Percentiles rank a stretch among this genome's conserved stretches.
phyloP scores from a whole-genome alignment of 192 early-diverging fungal genomes.

The Entophlyctis luteolus region DNA sequence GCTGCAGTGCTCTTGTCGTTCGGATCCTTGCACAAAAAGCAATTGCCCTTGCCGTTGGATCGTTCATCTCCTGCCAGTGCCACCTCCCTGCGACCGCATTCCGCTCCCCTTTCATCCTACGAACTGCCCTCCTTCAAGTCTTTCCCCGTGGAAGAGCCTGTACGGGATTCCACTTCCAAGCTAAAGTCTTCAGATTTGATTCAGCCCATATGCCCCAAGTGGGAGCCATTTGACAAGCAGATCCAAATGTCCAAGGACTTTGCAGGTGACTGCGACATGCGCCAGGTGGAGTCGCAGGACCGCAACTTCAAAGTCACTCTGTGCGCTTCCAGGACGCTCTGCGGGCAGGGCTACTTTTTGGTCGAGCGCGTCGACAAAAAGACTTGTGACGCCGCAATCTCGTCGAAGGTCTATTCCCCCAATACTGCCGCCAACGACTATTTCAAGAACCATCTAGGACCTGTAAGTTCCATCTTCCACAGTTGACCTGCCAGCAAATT shows the following conservation, averaged over 20 bases:
- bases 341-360: slow-evolving; percentile 18
- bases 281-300: not conserved
- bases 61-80: too few species aligned
- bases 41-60: too few species aligned
- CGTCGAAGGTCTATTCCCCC: not conserved
- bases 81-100: too few species aligned
- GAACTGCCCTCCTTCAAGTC: too few species aligned
- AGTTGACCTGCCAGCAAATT: too few species aligned
- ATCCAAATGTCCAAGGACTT: slow-evolving; percentile 9
- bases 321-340: not conserved
- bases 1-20: too few species aligned
- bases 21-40: too few species aligned
- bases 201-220: not conserved
- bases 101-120: too few species aligned
- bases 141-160: too few species aligned
- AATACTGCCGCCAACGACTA: not conserved
- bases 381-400: not conserved
- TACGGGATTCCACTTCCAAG: too few species aligned
- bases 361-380: slow-evolving; percentile 1
- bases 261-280: not conserved
- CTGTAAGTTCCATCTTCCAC: not conserved
- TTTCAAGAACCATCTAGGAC: not conserved
- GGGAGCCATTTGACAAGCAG: slow-evolving; percentile 2
- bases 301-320: not conserved
- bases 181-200: too few species aligned